These are phyloP conservation scores for Canna indica DNA, from an alignment of 176 grass and related monocot species.

Conservation along the genomic window DNA sequence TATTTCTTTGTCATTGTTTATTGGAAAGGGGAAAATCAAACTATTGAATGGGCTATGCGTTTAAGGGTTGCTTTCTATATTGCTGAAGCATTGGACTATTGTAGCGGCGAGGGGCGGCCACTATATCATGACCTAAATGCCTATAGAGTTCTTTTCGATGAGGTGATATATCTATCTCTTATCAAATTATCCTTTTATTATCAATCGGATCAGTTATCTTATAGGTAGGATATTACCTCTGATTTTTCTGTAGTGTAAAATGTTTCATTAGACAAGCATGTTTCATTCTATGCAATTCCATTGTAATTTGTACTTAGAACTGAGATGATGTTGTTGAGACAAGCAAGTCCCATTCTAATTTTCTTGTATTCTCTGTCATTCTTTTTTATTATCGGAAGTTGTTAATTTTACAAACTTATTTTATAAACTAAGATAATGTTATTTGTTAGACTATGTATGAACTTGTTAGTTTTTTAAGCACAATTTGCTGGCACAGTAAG, in stretches of 20 bases:
- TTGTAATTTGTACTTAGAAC: no score
- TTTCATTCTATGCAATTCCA: not conserved
- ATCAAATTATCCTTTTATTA: not conserved
- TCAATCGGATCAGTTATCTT: not conserved
- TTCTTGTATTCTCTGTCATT: no score
- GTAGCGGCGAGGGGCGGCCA: conserved; percentile 52
- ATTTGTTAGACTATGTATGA: not conserved
- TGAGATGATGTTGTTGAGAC: no score
- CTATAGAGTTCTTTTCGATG: conserved; percentile 90
- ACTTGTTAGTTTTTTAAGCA: not conserved
- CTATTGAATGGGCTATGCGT: conserved; percentile 99
- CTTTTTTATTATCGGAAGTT: no score
- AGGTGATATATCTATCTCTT: conserved; percentile 32
- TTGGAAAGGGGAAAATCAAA: conserved; percentile 90
- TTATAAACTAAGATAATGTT: not conserved
- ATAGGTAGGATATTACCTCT: not conserved
- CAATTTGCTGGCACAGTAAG: not conserved
- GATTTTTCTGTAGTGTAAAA: not conserved
- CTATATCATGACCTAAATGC: conserved; percentile 95
- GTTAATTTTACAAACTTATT: no score
- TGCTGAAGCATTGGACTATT: conserved; percentile 81
- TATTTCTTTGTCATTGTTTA: conserved; percentile 9
- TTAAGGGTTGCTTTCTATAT: conserved; percentile 84
- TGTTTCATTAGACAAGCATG: not conserved
- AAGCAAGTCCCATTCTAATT: no score